phyloP scores from a whole-genome alignment of 179 eudicot species.

The Carnegiea gigantea region DNA sequence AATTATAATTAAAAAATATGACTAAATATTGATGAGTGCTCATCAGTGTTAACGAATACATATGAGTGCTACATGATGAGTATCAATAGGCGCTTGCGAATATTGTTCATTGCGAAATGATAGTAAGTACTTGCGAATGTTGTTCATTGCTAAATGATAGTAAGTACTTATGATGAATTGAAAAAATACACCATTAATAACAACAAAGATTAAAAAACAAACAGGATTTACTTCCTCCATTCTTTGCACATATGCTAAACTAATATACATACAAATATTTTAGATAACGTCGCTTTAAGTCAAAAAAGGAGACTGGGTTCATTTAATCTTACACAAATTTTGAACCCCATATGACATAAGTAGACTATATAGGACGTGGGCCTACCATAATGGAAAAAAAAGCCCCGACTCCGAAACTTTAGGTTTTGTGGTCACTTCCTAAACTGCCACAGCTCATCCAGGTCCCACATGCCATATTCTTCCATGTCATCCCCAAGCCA shows the following conservation, averaged over 20 bases:
- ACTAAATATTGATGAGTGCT: no score
- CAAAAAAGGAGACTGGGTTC: slow-evolving; percentile 18
- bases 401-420: slow-evolving; percentile 5
- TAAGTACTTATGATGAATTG: no score
- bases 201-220: not conserved
- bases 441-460: slow-evolving; percentile 67
- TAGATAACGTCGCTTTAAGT: not conserved
- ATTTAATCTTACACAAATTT: slow-evolving; percentile 13
- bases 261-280: slow-evolving; percentile 11
- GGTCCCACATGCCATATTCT: slow-evolving; percentile 44
- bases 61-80: no score
- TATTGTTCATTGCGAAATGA: no score
- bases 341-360: slow-evolving; percentile 6
- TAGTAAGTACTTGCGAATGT: no score
- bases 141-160: no score
- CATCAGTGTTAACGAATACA: no score
- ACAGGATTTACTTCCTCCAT: not conserved
- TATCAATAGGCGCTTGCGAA: no score
- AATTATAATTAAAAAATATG: no score
- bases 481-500: slow-evolving; percentile 45
- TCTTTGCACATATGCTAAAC: not conserved
- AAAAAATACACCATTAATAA: no score
- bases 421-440: slow-evolving; percentile 35
- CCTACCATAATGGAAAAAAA: slow-evolving; percentile 14
- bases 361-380: slow-evolving; percentile 21